Conservation (phyloP, 441 rosid genomes). For the Bocquillonia castaneifolia region DNA sequence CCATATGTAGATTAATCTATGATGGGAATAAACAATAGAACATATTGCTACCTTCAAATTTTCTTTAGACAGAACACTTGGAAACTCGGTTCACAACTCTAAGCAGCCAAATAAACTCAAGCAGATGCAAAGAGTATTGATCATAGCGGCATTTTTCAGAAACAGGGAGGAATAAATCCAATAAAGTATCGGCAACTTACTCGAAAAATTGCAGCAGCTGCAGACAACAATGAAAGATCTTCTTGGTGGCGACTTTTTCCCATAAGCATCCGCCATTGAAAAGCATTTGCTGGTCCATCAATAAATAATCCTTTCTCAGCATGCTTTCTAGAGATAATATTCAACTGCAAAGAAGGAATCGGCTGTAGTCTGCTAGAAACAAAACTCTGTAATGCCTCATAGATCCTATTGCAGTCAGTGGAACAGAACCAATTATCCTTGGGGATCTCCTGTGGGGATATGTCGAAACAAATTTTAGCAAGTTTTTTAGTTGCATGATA, state of each 20-base stretch:
- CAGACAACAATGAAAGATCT: constrained; percentile 64
- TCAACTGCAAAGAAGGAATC: constrained; percentile 48
- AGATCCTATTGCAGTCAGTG: constrained; percentile 64
- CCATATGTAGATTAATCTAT: not conserved
- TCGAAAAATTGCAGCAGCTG: constrained; percentile 81
- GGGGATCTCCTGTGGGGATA: constrained; percentile 67
- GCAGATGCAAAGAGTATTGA: not conserved
- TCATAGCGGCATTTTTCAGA: not conserved
- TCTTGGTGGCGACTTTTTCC: constrained; percentile 65
- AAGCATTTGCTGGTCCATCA: constrained; percentile 38
- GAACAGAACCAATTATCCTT: constrained; percentile 84
- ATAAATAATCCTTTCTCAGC: constrained; percentile 46
- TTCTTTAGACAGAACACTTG: not conserved
- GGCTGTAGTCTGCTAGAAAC: constrained; percentile 57
- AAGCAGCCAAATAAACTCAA: not conserved
- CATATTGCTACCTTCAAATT: too few species aligned
- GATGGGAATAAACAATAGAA: not conserved
- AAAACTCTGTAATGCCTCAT: constrained; percentile 46
- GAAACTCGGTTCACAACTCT: not conserved
- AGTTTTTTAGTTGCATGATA: constrained; percentile 19
- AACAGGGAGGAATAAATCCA: not conserved
- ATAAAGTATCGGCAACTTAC: constrained; percentile 37
- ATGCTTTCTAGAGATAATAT: constrained; percentile 55
- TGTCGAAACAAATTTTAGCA: constrained; percentile 15
- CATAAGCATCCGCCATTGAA: constrained; percentile 74